A percentile compares a stretch with the other conserved stretches of the same genome.
These are phyloP conservation scores for Prunus fruticosa DNA, from an alignment of 306 rosid genomes.

Conservation along the genomic window DNA sequence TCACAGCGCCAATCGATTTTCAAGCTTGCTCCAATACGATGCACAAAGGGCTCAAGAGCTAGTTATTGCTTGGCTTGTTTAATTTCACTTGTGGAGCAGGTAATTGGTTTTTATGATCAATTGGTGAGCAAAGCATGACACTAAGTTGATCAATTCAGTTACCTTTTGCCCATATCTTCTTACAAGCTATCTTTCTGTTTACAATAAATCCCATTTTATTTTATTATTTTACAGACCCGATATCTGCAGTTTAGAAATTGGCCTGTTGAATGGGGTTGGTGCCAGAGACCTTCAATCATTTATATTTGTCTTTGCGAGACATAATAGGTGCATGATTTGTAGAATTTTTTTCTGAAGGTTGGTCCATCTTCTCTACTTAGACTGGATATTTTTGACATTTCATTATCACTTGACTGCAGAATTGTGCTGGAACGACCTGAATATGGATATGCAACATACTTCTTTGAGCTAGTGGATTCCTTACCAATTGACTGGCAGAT, in stretches of 20 bases:
- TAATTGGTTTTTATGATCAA: constrained; percentile 30
- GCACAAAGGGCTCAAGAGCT: constrained; percentile 51
- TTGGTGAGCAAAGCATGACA: not conserved
- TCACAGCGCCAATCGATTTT: constrained; percentile 44
- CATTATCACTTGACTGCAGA: constrained; percentile 47
- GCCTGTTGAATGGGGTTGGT: constrained; percentile 99
- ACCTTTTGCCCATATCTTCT: not conserved
- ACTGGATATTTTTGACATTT: constrained; percentile 22
- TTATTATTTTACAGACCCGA: constrained; percentile 45
- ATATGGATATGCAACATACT: constrained; percentile 93
- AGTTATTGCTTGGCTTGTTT: constrained; percentile 81
- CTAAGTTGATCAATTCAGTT: not conserved
- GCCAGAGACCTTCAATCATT: constrained; percentile 91
- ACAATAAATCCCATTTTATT: constrained; percentile 5
- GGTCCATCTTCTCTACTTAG: constrained; percentile 13
- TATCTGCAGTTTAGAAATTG: constrained; percentile 69
- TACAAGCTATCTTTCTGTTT: not conserved
- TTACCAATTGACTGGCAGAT: constrained; percentile 80
- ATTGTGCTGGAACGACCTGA: constrained; percentile 93
- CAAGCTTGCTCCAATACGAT: constrained; percentile 50
- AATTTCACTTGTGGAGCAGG: constrained; percentile 94
- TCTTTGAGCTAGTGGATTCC: constrained; percentile 75
- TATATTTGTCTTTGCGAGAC: constrained; percentile 79
- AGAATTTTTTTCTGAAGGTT: constrained; percentile 13
- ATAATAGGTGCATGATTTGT: constrained; percentile 68